Conservation (phyloP, 2,329 filamentous ascomycete species). For the Aspergillus sp. region DNA sequence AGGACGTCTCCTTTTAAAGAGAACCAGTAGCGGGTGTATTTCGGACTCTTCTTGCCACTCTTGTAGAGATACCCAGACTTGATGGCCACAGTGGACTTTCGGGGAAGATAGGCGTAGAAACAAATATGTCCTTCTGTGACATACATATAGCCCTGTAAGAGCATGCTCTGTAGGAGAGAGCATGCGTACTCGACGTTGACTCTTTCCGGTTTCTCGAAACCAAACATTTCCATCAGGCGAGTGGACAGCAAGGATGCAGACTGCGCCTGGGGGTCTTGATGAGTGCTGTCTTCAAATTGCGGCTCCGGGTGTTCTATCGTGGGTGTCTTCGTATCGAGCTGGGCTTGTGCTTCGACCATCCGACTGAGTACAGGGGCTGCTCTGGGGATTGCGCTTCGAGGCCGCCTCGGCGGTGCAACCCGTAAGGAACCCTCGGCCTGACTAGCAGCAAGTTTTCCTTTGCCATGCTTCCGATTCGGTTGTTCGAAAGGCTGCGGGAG, state of each 20-base stretch:
- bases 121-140: conserved; percentile 88
- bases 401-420: conserved; percentile 14
- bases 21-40: conserved; percentile 89
- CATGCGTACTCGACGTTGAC: conserved; percentile 89
- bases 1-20: conserved; percentile 83
- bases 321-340: conserved; percentile 38
- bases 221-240: conserved; percentile 74
- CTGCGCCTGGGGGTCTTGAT: conserved; percentile 42
- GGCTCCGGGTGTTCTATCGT: conserved; percentile 13
- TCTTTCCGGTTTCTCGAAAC: conserved; percentile 71
- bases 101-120: conserved; percentile 95
- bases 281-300: conserved; percentile 31
- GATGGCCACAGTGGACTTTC: conserved; percentile 68
- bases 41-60: conserved; percentile 77
- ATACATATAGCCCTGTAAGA: conserved; percentile 93
- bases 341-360: conserved; percentile 64
- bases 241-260: conserved; percentile 55
- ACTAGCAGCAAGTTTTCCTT: conserved; percentile 16
- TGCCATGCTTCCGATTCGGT: conserved; percentile 32
- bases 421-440: conserved; percentile 11
- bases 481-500: conserved; percentile 53
- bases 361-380: conserved; percentile 66
- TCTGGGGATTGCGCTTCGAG: conserved; percentile 36
- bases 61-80: conserved; percentile 88
- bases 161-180: conserved; percentile 82